phyloP scores from a whole-genome alignment of 345 rosid species.

The Populus nigra region DNA sequence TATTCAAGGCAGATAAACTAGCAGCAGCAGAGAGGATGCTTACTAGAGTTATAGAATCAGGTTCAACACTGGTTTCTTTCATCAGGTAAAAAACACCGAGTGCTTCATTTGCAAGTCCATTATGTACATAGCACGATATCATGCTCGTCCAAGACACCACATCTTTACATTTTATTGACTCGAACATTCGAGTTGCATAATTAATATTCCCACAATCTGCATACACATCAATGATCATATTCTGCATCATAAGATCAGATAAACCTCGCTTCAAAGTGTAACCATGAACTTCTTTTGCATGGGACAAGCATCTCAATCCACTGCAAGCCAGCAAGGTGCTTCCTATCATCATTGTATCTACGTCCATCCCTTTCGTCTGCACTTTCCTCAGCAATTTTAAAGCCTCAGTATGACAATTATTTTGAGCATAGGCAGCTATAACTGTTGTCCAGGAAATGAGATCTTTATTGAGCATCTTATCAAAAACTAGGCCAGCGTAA shows the following conservation, averaged over 20 bases:
- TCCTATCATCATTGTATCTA: slow-evolving; percentile 73
- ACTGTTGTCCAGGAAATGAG: slow-evolving; percentile 79
- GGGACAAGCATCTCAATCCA: slow-evolving; percentile 36
- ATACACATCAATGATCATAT: slow-evolving; percentile 59
- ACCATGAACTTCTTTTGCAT: slow-evolving; percentile 70
- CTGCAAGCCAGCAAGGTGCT: slow-evolving; percentile 64
- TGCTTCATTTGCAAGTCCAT: slow-evolving; percentile 62
- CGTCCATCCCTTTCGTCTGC: slow-evolving; percentile 39
- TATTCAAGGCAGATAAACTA: slow-evolving; percentile 57
- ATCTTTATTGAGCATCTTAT: slow-evolving; percentile 54
- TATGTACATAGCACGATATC: slow-evolving; percentile 61
- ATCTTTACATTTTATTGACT: slow-evolving; percentile 57
- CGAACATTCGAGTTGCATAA: slow-evolving; percentile 58
- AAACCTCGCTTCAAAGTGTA: slow-evolving; percentile 51
- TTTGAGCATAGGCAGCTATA: slow-evolving; percentile 72
- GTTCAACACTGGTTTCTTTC: slow-evolving; percentile 47
- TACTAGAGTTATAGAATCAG: slow-evolving; percentile 62
- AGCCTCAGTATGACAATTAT: slow-evolving; percentile 44
- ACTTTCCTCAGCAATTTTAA: slow-evolving; percentile 47
- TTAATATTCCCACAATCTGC: slow-evolving; percentile 56
- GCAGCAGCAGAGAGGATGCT: slow-evolving; percentile 64
- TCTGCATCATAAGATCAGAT: slow-evolving; percentile 57
- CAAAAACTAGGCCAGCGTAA: slow-evolving; percentile 57
- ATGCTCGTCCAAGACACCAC: slow-evolving; percentile 89
- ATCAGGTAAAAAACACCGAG: slow-evolving; percentile 44